Conservation (phyloP, 768 basidiomycete genomes). For the Rubroboletus satanas region DNA sequence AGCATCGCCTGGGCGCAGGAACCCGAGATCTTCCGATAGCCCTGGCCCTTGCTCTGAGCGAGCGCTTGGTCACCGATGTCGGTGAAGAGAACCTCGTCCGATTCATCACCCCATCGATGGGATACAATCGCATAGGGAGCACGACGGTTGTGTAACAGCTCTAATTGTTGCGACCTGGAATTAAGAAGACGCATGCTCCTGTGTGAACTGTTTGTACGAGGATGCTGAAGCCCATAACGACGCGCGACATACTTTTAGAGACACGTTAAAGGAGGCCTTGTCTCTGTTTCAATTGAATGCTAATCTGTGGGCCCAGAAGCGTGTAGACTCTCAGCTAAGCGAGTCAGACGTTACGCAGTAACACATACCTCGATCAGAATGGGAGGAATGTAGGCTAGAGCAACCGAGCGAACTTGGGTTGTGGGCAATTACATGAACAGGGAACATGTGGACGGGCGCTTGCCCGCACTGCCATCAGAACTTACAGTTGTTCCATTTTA, state of each 20-base stretch:
- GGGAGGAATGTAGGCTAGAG: background rate
- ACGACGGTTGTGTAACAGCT: slow-evolving; percentile 4
- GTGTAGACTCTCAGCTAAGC: background rate
- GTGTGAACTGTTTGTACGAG: background rate
- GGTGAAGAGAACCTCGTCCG: slow-evolving; percentile 21
- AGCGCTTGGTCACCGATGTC: slow-evolving; percentile 19
- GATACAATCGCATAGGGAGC: slow-evolving; percentile 25
- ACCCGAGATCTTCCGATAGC: slow-evolving; percentile 21
- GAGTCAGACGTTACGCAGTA: background rate
- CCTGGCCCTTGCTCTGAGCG: slow-evolving; percentile 13
- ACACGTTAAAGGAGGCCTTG: no score
- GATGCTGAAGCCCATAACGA: background rate
- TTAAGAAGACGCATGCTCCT: slow-evolving; percentile 26
- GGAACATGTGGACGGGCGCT: slow-evolving; percentile 1
- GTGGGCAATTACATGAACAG: background rate
- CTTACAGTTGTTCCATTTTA: background rate
- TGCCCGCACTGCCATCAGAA: background rate
- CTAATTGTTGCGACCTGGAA: slow-evolving; percentile 12
- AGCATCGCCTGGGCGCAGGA: slow-evolving; percentile 16
- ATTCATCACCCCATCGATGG: slow-evolving; percentile 25
- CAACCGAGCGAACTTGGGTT: background rate
- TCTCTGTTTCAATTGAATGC: background rate
- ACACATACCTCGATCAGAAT: background rate
- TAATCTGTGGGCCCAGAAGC: background rate
- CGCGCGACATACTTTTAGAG: slow-evolving; percentile 3